These are phyloP conservation scores for Suaeda aralocaspica DNA, from an alignment of 148 eudicot genomes.

Conservation along the genomic window DNA sequence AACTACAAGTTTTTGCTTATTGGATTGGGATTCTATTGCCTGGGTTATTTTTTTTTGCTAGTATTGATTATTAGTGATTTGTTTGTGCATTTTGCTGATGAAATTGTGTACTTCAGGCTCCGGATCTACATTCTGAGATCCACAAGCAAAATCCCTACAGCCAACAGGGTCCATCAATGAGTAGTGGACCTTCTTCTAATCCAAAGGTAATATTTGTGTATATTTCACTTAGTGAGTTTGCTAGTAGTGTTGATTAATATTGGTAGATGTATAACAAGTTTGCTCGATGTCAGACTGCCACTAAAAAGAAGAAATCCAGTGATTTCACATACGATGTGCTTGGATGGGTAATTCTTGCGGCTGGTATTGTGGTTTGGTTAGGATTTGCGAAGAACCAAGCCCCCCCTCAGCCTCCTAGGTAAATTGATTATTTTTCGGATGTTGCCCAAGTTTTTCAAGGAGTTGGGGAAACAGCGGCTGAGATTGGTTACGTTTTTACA, in stretches of 20 bases:
- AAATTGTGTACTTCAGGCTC: conserved; percentile 26
- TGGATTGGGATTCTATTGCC: too few species aligned
- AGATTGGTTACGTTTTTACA: conserved; percentile 5
- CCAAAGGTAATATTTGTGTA: conserved; percentile 23
- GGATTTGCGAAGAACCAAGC: conserved; percentile 70
- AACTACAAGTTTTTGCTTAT: too few species aligned
- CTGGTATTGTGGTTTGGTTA: conserved; percentile 71
- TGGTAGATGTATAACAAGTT: neutral
- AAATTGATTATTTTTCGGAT: conserved; percentile 6
- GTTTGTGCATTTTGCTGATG: conserved; percentile 1
- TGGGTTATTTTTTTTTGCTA: too few species aligned
- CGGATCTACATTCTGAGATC: conserved; percentile 38
- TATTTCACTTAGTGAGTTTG: neutral
- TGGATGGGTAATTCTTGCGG: conserved; percentile 64
- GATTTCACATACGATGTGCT: conserved; percentile 37
- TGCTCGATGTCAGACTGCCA: conserved; percentile 24
- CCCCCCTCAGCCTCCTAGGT: conserved; percentile 71
- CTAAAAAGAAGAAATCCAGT: conserved; percentile 34
- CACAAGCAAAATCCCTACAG: conserved; percentile 21
- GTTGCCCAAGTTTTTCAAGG: conserved; percentile 8
- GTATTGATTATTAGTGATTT: neutral
- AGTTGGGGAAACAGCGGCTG: neutral
- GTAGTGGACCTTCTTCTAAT: conserved; percentile 25
- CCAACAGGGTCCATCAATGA: conserved; percentile 17
- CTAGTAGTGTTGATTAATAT: neutral